phyloP scores from a whole-genome alignment of 441 rosid species.

The Eruca vesicaria region DNA sequence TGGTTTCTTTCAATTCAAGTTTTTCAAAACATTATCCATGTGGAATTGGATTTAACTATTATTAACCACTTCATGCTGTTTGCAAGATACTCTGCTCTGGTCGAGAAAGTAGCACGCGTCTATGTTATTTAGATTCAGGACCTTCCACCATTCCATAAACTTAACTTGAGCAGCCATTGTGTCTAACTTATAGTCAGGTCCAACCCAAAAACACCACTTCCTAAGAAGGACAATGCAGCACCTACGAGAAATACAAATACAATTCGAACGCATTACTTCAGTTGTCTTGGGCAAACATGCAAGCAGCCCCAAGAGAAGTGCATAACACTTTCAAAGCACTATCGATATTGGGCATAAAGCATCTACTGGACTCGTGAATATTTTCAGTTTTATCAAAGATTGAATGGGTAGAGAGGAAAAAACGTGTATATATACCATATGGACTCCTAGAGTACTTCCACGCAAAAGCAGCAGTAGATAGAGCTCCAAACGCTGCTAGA shows the following conservation, averaged over 20 bases:
- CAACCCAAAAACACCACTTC: slow-evolving; percentile 88
- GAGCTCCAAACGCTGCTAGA: slow-evolving; percentile 71
- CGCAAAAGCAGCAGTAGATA: slow-evolving; percentile 75
- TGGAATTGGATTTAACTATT: background rate
- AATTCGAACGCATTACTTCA: too few species aligned
- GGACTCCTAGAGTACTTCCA: slow-evolving; percentile 86
- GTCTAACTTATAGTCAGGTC: slow-evolving; percentile 82
- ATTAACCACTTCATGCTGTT: background rate
- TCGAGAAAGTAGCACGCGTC: background rate
- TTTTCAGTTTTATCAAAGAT: too few species aligned
- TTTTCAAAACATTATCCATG: too few species aligned
- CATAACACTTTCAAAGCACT: too few species aligned
- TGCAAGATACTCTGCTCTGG: background rate
- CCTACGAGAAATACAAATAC: too few species aligned
- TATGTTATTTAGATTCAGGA: slow-evolving; percentile 1
- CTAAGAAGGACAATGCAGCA: slow-evolving; percentile 54
- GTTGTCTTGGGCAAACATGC: background rate
- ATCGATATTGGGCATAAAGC: too few species aligned
- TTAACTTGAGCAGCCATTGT: slow-evolving; percentile 78
- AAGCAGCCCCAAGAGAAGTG: background rate
- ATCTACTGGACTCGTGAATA: too few species aligned
- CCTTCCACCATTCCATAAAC: slow-evolving; percentile 89
- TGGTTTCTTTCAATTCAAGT: too few species aligned
- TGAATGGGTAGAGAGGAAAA: too few species aligned
- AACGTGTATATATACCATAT: slow-evolving; percentile 59